These are phyloP conservation scores for Kazachstania sp. DNA, from an alignment of 1,139 yeast species.

Conservation along the genomic window DNA sequence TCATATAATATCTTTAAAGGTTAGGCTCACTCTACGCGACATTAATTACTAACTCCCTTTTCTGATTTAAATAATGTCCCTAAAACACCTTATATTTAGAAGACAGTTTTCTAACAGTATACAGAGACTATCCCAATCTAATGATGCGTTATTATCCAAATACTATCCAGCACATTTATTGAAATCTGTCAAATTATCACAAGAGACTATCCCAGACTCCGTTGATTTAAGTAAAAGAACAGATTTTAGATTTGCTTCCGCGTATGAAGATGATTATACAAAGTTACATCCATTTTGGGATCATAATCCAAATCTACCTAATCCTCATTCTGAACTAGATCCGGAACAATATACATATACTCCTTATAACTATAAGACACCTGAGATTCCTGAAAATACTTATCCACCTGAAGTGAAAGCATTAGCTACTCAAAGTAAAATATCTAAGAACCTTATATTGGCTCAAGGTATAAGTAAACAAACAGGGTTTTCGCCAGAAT, in stretches of 20 bases:
- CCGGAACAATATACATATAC: conserved; percentile 17
- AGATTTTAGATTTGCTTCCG: conserved; percentile 47
- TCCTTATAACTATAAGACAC: conserved; percentile 32
- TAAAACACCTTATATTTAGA: conserved; percentile 1
- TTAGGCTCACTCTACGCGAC: no score
- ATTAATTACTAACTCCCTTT: no score
- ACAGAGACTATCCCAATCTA: conserved; percentile 11
- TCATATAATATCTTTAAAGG: no score
- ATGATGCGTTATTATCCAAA: conserved; percentile 11
- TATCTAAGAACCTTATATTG: conserved; percentile 30
- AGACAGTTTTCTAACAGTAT: conserved; percentile 9
- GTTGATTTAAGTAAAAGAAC: conserved; percentile 22
- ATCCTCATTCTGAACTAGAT: conserved; percentile 31
- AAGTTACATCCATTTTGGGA: conserved; percentile 53
- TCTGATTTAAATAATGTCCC: background rate
- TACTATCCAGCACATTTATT: conserved; percentile 39
- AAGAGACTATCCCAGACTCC: conserved; percentile 54
- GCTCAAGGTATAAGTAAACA: conserved; percentile 56
- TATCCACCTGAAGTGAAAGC: conserved; percentile 17
- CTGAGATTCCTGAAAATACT: conserved; percentile 18
- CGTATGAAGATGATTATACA: conserved; percentile 52
- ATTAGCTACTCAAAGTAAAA: conserved; percentile 10
- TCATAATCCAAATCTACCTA: conserved; percentile 36
- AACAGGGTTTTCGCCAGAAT: conserved; percentile 66
- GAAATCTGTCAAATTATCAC: conserved; percentile 74